A percentile compares a stretch with the other conserved stretches of the same genome.
phyloP scores from a whole-genome alignment of 2,329 filamentous ascomycete genomes.

The Blastomyces silverae region DNA sequence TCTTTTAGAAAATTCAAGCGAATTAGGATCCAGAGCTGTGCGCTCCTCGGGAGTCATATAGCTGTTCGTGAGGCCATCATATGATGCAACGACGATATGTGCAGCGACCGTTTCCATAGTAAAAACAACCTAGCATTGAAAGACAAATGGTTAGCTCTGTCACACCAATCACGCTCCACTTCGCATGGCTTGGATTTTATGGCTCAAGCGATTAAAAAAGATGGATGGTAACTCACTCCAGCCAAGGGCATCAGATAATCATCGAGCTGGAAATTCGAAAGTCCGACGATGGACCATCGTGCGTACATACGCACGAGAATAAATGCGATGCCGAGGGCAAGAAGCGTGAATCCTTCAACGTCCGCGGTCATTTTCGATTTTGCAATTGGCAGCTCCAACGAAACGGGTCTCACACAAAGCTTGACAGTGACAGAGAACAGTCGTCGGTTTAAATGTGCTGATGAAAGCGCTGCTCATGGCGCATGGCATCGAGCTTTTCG shows the following conservation, averaged over 20 bases:
- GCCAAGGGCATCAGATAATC: slow-evolving; percentile 55
- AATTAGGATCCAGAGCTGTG: slow-evolving; percentile 38
- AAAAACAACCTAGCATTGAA: slow-evolving; percentile 43
- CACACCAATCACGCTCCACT: not conserved
- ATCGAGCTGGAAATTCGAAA: slow-evolving; percentile 49
- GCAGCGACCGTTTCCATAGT: slow-evolving; percentile 46
- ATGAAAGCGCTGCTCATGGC: not conserved
- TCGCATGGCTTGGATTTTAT: not conserved
- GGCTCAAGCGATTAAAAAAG: slow-evolving; percentile 3
- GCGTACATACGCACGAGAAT: slow-evolving; percentile 49
- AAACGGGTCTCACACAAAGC: not conserved
- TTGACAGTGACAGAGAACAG: not conserved
- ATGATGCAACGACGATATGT: slow-evolving; percentile 46
- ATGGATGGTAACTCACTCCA: slow-evolving; percentile 37
- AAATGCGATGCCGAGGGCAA: slow-evolving; percentile 46
- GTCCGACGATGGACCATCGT: slow-evolving; percentile 45
- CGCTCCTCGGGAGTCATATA: slow-evolving; percentile 50
- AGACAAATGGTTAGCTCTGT: not conserved
- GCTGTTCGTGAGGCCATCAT: slow-evolving; percentile 51
- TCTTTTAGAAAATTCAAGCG: slow-evolving; percentile 45
- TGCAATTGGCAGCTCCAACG: not conserved
- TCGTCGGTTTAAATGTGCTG: not conserved
- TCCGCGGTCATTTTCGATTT: slow-evolving; percentile 2
- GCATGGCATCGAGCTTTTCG: not conserved
- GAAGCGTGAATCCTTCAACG: slow-evolving; percentile 45